Conservation (phyloP, 1,284 basidiomycete species). For the Heliocybe sulcata region DNA sequence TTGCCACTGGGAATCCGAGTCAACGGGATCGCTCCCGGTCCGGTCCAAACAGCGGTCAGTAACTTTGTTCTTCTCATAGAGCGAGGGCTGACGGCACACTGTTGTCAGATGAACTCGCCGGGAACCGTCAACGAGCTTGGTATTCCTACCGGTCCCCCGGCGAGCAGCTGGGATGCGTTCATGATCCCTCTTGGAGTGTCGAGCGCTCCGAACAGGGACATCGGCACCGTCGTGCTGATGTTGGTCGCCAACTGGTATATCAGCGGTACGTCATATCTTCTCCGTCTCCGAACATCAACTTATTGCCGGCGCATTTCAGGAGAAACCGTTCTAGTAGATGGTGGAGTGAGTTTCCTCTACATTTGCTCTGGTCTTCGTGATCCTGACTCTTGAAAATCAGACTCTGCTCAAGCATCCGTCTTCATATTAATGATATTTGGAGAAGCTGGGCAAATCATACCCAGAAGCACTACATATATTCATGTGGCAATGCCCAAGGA, state of each 20-base stretch:
- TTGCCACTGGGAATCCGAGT: slow-evolving; percentile 46
- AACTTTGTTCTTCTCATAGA: not conserved
- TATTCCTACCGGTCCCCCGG: slow-evolving; percentile 18
- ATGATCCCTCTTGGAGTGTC: slow-evolving; percentile 26
- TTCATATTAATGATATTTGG: not conserved
- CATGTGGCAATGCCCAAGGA: too few species aligned
- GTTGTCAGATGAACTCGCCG: slow-evolving; percentile 23
- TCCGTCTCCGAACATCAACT: not conserved
- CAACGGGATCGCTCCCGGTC: slow-evolving; percentile 46
- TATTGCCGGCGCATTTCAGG: not conserved
- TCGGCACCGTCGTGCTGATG: slow-evolving; percentile 38
- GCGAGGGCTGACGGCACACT: not conserved
- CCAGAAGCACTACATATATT: too few species aligned
- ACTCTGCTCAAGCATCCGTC: not conserved
- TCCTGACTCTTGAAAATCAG: not conserved
- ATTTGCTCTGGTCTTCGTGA: not conserved
- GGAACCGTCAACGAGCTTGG: slow-evolving; percentile 25
- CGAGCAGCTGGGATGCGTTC: slow-evolving; percentile 16
- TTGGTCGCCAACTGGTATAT: slow-evolving; percentile 42
- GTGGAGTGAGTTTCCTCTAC: not conserved
- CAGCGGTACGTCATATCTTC: slow-evolving; percentile 17
- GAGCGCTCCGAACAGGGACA: slow-evolving; percentile 34
- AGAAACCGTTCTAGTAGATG: not conserved
- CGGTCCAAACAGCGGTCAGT: slow-evolving; percentile 21
- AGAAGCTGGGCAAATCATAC: too few species aligned